Conservation (phyloP, 169 alveolate species). For the Cryptosporidium ubiquitum region DNA sequence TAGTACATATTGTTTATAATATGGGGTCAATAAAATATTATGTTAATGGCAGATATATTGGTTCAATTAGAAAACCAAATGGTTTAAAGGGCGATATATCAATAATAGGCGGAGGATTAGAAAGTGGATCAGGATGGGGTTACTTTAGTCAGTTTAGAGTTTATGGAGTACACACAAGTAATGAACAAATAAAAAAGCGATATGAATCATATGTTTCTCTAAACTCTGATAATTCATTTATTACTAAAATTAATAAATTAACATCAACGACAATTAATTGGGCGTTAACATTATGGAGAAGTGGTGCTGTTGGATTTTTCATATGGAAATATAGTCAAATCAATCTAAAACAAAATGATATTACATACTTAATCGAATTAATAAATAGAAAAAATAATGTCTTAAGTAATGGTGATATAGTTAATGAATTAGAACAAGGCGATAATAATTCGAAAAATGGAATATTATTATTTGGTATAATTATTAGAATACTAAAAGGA, state of each 20-base stretch:
- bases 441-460: constrained; percentile 10
- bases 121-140: constrained; percentile 73
- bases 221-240: constrained; percentile 36
- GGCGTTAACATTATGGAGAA: constrained; percentile 73
- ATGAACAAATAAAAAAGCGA: constrained; percentile 59
- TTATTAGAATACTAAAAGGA: constrained; percentile 71
- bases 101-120: constrained; percentile 64
- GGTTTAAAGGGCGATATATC: constrained; percentile 71
- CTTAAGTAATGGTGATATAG: constrained; percentile 38
- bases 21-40: constrained; percentile 69
- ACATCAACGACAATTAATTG: constrained; percentile 53
- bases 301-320: constrained; percentile 71
- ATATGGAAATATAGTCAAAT: constrained; percentile 69
- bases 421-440: neutral
- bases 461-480: constrained; percentile 59
- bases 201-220: constrained; percentile 67
- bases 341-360: constrained; percentile 32
- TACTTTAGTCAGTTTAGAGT: constrained; percentile 69
- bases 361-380: constrained; percentile 67
- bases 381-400: constrained; percentile 39
- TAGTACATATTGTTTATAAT: constrained; percentile 70
- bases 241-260: constrained; percentile 55
- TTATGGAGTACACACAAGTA: constrained; percentile 60
- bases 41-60: constrained; percentile 57
- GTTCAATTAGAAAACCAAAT: constrained; percentile 63